Evolutionary conservation across 1,284 basidiomycete genomes (phyloP), one percentile per base, ranked within the genome.

Genomic region (Sporisorium scitamineum): DNA sequence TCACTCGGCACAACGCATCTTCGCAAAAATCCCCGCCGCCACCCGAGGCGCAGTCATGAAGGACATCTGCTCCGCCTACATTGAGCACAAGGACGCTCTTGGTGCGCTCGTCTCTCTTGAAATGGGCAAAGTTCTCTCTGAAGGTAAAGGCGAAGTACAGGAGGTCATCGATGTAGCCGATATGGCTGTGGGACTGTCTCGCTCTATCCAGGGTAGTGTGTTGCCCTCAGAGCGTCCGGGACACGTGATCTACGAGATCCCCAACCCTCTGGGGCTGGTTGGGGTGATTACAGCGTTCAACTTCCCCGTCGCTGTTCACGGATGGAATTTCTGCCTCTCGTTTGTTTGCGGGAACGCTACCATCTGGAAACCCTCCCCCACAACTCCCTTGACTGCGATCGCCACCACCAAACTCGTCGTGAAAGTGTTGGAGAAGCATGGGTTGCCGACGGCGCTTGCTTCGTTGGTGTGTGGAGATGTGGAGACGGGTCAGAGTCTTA

Each of bases 111-210:
- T 89, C 63, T 85, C 82, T 45, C 82, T 95, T 20, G 95, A 84
- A 86, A 97, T 97, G 95, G 95, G 88, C 52, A 98, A 98, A 87
- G 95, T 97, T 77, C 89, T 89, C 79, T 92, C 92, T n/a, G 95
- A 97, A 85, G 95, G 94, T 34, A 88, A 92, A 50, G 94, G 94
- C 20, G 94, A 97, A 87, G 94, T 97, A 1, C 93, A 95, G 84
- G 94, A 97, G 87, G 95, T 95, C 79, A 90, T 97, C 68, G 95
- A 97, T 84, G 94, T 96, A 63, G 94, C 90, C 58, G 92, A 92
- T 83, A 91, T 91, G 83, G 91, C 89, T 5, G 91, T 94, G 22
- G 95, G 95, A 2, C 87, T 97, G 37, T 94, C 93, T 7, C 89
- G 95, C 62, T 93, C 93, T 89, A 95, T 96, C 92, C 93, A 54